A percentile compares a stretch with the other conserved stretches of the same genome.
phyloP scores from a whole-genome alignment of 305 asterid species.

The Solanum aculeatissimum region DNA sequence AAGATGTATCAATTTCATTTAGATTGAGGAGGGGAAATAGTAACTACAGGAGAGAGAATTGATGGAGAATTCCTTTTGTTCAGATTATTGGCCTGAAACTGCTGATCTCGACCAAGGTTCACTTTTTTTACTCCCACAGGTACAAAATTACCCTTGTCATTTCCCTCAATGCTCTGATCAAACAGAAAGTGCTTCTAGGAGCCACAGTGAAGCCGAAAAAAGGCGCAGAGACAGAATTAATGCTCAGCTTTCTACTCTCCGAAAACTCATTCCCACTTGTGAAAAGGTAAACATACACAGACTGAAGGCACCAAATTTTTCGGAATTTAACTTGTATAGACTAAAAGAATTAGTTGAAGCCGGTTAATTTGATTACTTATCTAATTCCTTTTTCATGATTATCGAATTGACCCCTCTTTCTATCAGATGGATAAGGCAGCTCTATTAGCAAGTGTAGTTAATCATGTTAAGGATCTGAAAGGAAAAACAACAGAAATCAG shows the following conservation, averaged over 20 bases:
- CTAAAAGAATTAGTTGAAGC: background rate
- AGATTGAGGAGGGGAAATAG: background rate
- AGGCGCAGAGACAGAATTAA: slow-evolving; percentile 85
- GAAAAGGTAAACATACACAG: slow-evolving; percentile 40
- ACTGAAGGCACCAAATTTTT: too few species aligned
- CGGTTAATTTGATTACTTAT: background rate
- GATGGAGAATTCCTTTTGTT: background rate
- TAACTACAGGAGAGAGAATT: background rate
- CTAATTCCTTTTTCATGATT: background rate
- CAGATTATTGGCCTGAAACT: background rate
- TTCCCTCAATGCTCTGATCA: background rate
- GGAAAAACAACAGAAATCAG: slow-evolving; percentile 36
- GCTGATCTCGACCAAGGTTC: background rate
- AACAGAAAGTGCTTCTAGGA: slow-evolving; percentile 34
- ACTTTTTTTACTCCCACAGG: background rate
- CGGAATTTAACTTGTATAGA: background rate
- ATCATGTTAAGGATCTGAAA: slow-evolving; percentile 59
- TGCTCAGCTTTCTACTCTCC: slow-evolving; percentile 71
- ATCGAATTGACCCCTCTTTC: background rate
- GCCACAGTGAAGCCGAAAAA: slow-evolving; percentile 89
- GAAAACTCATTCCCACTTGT: slow-evolving; percentile 77
- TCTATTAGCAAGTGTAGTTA: slow-evolving; percentile 59
- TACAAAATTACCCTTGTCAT: background rate
- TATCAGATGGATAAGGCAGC: slow-evolving; percentile 85
- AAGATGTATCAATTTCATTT: background rate